phyloP scores from a whole-genome alignment of 164 flowering plant genomes.

The Tetracentron sinense region DNA sequence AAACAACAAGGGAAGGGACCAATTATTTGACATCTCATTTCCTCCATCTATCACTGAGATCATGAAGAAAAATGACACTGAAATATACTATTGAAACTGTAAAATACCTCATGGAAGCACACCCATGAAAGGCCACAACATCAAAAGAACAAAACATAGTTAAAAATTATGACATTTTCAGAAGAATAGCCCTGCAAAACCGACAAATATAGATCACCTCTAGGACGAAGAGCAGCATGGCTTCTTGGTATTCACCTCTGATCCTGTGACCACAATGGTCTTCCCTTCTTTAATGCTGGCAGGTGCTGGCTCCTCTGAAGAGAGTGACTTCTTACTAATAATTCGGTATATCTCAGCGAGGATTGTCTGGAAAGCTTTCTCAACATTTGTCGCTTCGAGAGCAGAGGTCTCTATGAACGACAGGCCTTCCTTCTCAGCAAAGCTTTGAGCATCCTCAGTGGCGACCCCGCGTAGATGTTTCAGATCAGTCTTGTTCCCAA shows the following conservation, averaged over 20 bases:
- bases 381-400: constrained; percentile 69
- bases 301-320: constrained; percentile 35
- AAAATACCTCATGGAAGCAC: constrained; percentile 1
- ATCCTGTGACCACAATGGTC: constrained; percentile 35
- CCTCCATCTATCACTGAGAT: background rate
- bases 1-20: too few species aligned
- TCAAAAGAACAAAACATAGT: background rate
- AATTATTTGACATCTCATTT: too few species aligned
- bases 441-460: constrained; percentile 65
- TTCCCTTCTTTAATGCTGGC: constrained; percentile 41
- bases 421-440: constrained; percentile 70
- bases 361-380: constrained; percentile 60
- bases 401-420: constrained; percentile 79
- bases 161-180: background rate
- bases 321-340: constrained; percentile 47
- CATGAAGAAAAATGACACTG: too few species aligned
- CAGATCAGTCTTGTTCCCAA: constrained; percentile 74
- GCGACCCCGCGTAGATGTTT: constrained; percentile 73
- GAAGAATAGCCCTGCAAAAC: background rate
- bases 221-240: constrained; percentile 47
- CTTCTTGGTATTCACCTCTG: constrained; percentile 34
- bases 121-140: background rate
- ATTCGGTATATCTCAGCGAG: constrained; percentile 57
- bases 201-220: background rate
- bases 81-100: background rate